Conservation (phyloP, 2,329 filamentous ascomycete genomes). For the Epichloe uncinata region DNA sequence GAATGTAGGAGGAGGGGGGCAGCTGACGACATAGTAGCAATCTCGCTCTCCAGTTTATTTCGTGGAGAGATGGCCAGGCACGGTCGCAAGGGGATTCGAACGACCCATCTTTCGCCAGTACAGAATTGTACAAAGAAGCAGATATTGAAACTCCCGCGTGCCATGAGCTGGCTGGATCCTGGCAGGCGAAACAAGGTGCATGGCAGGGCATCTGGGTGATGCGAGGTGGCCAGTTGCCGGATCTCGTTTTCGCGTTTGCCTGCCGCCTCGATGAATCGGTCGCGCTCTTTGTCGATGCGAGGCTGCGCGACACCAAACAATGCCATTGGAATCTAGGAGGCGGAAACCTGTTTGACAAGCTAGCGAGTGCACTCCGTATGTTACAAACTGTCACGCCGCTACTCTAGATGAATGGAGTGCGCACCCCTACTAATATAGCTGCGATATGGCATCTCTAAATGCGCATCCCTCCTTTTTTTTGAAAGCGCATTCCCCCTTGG, state of each 20-base stretch:
- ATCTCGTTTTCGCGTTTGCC: background rate
- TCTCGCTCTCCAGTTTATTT: slow-evolving; percentile 1
- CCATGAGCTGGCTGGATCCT: background rate
- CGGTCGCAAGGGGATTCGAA: slow-evolving; percentile 1
- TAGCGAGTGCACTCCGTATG: too few relatives aligned
- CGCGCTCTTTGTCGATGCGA: background rate
- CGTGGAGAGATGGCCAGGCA: background rate
- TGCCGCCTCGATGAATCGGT: background rate
- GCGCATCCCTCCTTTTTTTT: too few relatives aligned
- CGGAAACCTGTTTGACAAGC: background rate
- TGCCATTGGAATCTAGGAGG: background rate
- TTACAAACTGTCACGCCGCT: too few relatives aligned
- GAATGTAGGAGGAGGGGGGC: too few relatives aligned
- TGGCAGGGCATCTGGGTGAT: background rate
- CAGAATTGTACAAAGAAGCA: slow-evolving; percentile 2
- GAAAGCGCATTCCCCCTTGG: too few relatives aligned
- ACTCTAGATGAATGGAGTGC: too few relatives aligned
- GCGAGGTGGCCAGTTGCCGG: background rate
- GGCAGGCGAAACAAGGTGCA: background rate
- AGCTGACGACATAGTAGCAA: background rate
- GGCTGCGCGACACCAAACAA: background rate
- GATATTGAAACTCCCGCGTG: slow-evolving; percentile 1
- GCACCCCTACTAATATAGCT: too few relatives aligned
- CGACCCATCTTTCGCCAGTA: background rate
- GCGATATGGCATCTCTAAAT: too few relatives aligned